Percentiles rank a stretch among this genome's conserved stretches.
These are phyloP conservation scores for Globisporangium yorkense DNA, from an alignment of 352 stramenopile genomes.

Conservation along the genomic window DNA sequence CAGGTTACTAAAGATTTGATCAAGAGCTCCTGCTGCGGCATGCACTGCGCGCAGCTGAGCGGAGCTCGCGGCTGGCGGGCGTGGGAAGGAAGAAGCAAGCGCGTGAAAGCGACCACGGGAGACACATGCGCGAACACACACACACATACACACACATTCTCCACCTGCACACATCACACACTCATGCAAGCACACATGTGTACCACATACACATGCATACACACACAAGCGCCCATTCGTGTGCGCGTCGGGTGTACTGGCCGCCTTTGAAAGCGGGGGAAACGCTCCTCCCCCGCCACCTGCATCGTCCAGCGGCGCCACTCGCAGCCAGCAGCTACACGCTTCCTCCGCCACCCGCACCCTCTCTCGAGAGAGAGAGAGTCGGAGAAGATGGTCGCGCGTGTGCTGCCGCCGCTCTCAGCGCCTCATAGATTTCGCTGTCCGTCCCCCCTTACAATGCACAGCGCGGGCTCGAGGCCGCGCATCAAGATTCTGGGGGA, in stretches of 20 bases:
- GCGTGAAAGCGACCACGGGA: slow-evolving; percentile 17
- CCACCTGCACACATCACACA: not conserved
- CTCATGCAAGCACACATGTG: not conserved
- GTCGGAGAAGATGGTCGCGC: not conserved
- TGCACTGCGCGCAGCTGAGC: slow-evolving; percentile 4
- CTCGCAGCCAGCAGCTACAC: not conserved
- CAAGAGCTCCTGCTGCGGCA: slow-evolving; percentile 28
- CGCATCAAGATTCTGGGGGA: slow-evolving; percentile 82
- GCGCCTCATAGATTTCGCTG: slow-evolving; percentile 13
- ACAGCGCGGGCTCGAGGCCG: slow-evolving; percentile 64
- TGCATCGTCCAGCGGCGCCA: slow-evolving; percentile 24
- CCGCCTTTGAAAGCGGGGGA: slow-evolving; percentile 63
- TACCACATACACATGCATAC: slow-evolving; percentile 1
- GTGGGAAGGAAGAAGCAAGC: slow-evolving; percentile 15
- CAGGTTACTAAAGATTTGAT: slow-evolving; percentile 81
- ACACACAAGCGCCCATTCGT: not conserved
- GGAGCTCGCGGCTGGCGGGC: slow-evolving; percentile 6
- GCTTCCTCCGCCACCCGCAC: not conserved
- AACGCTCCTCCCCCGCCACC: slow-evolving; percentile 56
- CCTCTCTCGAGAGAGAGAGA: not conserved
- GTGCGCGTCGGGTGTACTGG: slow-evolving; percentile 31
- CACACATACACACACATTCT: slow-evolving; percentile 13
- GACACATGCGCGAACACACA: slow-evolving; percentile 20
- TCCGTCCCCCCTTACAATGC: slow-evolving; percentile 79
- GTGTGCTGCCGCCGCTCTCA: slow-evolving; percentile 1